These are phyloP conservation scores for Akanthomyces uredinophilus DNA, from an alignment of 2,329 filamentous ascomycete species.

Conservation along the genomic window DNA sequence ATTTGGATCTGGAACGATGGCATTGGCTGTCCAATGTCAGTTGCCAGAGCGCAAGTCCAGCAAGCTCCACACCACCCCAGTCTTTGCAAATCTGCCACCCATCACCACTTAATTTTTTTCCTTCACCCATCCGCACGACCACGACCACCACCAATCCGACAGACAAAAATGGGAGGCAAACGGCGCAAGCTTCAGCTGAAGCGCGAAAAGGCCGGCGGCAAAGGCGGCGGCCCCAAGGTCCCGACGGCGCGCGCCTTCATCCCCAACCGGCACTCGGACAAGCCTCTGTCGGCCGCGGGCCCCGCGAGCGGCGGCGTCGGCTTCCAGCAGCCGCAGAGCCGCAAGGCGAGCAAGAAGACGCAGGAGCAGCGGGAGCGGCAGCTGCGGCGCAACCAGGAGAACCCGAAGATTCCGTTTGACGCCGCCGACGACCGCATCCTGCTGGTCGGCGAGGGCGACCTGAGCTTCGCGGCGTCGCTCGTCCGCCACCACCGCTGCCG, in stretches of 20 bases:
- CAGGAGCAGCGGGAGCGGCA: constrained; percentile 15
- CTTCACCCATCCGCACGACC: background rate
- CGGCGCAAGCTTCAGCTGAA: constrained; percentile 7
- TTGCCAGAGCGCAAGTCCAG: background rate
- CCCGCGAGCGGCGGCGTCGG: constrained; percentile 1
- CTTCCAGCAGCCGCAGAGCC: background rate
- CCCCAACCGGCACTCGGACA: constrained; percentile 13
- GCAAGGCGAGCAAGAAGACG: constrained; percentile 16
- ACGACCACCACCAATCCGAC: background rate
- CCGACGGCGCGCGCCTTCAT: background rate
- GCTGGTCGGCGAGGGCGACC: constrained; percentile 73
- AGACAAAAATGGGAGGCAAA: constrained; percentile 4
- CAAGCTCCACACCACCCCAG: background rate
- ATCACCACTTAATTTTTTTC: constrained; percentile 10
- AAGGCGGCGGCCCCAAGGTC: background rate
- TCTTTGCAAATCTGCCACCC: background rate
- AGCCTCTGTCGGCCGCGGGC: constrained; percentile 3
- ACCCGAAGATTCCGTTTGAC: constrained; percentile 61
- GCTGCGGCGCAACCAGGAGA: constrained; percentile 25
- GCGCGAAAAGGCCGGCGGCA: background rate
- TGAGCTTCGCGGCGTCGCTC: constrained; percentile 69
- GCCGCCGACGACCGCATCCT: constrained; percentile 62
- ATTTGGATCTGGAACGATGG: background rate
- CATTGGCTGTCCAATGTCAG: background rate
- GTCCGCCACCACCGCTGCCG: constrained; percentile 60